Evolutionary conservation across 208 protist species (phyloP).

Genomic region (Trypanosomatidae sp.): DNA sequence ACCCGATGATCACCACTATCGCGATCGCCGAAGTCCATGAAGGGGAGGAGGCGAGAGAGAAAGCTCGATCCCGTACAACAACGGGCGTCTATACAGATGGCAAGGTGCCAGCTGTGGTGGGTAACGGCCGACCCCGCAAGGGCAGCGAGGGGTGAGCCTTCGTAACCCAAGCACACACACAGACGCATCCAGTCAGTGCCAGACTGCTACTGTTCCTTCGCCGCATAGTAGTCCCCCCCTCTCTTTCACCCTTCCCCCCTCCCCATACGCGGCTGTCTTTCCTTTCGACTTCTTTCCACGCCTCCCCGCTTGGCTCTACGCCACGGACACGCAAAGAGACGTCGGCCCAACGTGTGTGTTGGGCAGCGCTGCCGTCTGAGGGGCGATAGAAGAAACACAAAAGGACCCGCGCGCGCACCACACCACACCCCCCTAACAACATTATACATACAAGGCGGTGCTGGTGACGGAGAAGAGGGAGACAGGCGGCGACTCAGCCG

Average conservation of each 20-base stretch:
- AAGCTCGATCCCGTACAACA: background rate
- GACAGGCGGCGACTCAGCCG: background rate
- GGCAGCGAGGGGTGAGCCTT: background rate
- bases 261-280: background rate
- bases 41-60: background rate
- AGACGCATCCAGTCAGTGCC: background rate
- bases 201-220: background rate
- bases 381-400: background rate
- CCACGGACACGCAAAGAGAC: background rate
- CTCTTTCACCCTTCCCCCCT: background rate
- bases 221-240: background rate
- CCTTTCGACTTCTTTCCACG: constrained; percentile 20
- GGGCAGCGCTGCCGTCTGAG: constrained; percentile 1
- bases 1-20: background rate
- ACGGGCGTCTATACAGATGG: background rate
- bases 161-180: too few species aligned
- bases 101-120: background rate
- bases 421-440: background rate
- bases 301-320: background rate
- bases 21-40: background rate
- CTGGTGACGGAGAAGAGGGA: background rate
- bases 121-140: background rate
- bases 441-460: background rate
- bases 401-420: background rate
- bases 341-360: too few species aligned